Conservation (phyloP, 2,329 filamentous ascomycete genomes). For the Hymenoscyphus occultus region DNA sequence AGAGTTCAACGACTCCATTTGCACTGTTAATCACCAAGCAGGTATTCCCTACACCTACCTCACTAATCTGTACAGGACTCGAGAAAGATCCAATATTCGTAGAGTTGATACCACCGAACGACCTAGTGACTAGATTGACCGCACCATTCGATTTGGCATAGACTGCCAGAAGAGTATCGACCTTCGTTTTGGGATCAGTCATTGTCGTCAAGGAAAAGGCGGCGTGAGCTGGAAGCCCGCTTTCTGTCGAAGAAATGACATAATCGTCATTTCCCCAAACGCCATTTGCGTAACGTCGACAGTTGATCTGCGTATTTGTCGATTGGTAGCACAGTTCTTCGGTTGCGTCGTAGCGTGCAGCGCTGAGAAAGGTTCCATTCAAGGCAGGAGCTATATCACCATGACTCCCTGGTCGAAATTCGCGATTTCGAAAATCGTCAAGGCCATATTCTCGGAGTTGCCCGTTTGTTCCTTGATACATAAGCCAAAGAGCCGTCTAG, state of each 20-base stretch:
- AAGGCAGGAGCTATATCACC: conserved; percentile 11
- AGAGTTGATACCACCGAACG: conserved; percentile 3
- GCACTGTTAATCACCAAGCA: conserved; percentile 13
- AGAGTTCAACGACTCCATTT: conserved; percentile 11
- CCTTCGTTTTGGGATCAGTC: conserved; percentile 5
- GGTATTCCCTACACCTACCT: conserved; percentile 13
- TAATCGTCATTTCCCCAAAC: conserved; percentile 16
- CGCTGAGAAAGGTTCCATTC: conserved; percentile 11
- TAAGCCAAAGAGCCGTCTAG: conserved; percentile 13
- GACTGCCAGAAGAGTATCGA: conserved; percentile 9
- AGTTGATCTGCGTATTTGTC: conserved; percentile 12
- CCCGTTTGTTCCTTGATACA: conserved; percentile 16
- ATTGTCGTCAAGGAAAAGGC: conserved; percentile 9
- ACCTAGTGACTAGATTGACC: conserved; percentile 13
- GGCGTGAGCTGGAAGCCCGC: conserved; percentile 8
- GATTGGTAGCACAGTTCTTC: conserved; percentile 16
- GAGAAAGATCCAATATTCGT: conserved; percentile 13
- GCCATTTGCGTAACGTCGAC: conserved; percentile 9
- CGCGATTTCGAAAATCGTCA: conserved; percentile 18
- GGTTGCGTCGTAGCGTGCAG: conserved; percentile 10
- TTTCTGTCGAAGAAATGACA: conserved; percentile 16
- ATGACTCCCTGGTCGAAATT: conserved; percentile 13
- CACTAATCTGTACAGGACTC: background rate
- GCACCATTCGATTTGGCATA: conserved; percentile 15
- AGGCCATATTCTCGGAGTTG: conserved; percentile 19